Evolutionary conservation across 768 basidiomycete species (phyloP), one percentile per base, ranked within the genome.

Genomic region (Hortiboletus campestris): DNA sequence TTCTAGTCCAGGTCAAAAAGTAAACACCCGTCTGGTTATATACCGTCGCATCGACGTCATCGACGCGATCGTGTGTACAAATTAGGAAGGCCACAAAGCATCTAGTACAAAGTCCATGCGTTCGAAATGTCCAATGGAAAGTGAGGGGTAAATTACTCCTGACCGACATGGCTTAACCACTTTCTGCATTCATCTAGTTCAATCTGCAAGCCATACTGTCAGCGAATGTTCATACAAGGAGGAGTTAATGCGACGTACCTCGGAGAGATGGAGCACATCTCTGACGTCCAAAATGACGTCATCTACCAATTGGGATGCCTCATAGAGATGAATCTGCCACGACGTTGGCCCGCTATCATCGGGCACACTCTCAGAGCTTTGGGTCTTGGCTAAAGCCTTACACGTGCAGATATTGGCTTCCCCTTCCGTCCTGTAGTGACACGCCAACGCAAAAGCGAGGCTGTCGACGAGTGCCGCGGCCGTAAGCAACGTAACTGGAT

Each of bases 401-500:
- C 55, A 66, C 49, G 20, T 14, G 38, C 64, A 63, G 6, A 36
- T 29, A 1, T 11, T 12, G 1, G 10, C 44, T 10, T 68, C 66
- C 22, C 62, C 64, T 42, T 74, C 67, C 13, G 61, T 65, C 46
- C 73, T 71, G 53, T 76, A 75, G 25, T 74, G 68, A n/a, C 62
- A 45, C 11, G 70, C 66, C 11, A 84, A 66, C 10, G 75, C 68
- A 9, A 71, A 61, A 7, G 76, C 46, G 17, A 84, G 63, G 4
- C 78, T 75, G 2, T 82, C 76, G 9, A 81, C 63, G 2, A 88
- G 61, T 3, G 82, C 80, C 10, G 78, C 76, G 0, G 75, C 76
- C 0, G 86, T 84, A 13, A 88, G 75, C 14, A 82, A 62, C 14
- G 81, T 81, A 13, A 84, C 58, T 4, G 80, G 78, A 61, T 79